Base-by-base conservation (phyloP, 805 yeast species). In the Sugiyamaella boreocaroliniensis region DNA sequence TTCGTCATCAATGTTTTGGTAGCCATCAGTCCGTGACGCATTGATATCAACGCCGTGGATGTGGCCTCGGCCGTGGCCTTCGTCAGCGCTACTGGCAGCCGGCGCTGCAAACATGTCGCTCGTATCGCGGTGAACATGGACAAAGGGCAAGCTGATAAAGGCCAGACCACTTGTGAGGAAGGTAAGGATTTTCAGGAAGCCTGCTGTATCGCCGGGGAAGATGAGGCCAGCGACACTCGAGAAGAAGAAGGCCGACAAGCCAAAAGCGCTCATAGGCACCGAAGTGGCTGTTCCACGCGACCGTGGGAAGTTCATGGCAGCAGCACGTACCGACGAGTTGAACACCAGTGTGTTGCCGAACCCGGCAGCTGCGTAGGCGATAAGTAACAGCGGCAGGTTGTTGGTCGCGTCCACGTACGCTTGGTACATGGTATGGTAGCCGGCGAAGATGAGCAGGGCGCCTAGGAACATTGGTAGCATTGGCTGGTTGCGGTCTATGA, bases 281-380 rank as follows among this genome's bases (percentile, higher is more conserved):
- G 89, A 79, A 0, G 93, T 83, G 3, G 93, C 90, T 9, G 85
- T 72, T 1, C 93, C 95, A 51, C 87, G 68, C 40, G 77, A 71
- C 43, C 77, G 72, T 0, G 93, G 90, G 64, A 82, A 84, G 45
- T 77, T 74, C 44, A 84, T 70, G 40, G 89, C 87, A 55, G 89
- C 80, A 61, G 89, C 81, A 62, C 86, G 86, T 62, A 86, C 76
- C 53, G 83, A 73, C 11, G 86, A 80, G 20, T 80, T 74, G 63
- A 79, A 81, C 43, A 85, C 77, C 53, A 79, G 76, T 0, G 90
- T 83, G 32, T 86, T 79, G 0, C 93, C 93, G 11, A 73, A 63
- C 1, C 92, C 92, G 15, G 85, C 76, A 43, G 76, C 56, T 32
- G 44, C 46, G 41, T 58, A 52, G 4, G 53, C 78, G 71, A 55